Evolutionary conservation across 2,329 filamentous ascomycete species (phyloP).

Genomic region (Exophiala calicioides): DNA sequence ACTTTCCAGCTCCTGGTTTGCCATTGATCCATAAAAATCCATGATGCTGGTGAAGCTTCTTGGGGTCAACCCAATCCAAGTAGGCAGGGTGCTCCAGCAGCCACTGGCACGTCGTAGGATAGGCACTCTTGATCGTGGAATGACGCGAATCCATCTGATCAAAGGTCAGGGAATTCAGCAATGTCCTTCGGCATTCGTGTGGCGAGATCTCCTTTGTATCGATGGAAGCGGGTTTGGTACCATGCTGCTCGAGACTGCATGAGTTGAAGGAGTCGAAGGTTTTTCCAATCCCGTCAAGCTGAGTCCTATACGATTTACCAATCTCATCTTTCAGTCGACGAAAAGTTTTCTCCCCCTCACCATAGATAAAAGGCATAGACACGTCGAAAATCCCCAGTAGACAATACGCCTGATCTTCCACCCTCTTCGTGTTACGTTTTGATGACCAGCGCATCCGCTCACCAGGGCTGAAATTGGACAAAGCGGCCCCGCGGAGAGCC

Average conservation of each 20-base stretch:
- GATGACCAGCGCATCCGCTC: constrained; percentile 44
- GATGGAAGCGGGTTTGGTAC: not conserved
- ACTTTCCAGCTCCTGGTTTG: constrained; percentile 47
- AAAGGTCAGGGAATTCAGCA: constrained; percentile 40
- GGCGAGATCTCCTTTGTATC: not conserved
- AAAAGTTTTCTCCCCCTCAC: constrained; percentile 18
- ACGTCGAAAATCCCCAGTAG: constrained; percentile 31
- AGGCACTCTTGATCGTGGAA: constrained; percentile 40
- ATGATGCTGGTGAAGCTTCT: constrained; percentile 27
- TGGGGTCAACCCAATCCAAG: constrained; percentile 40
- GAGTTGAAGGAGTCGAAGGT: not conserved
- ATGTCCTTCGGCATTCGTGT: constrained; percentile 16
- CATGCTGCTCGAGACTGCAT: not conserved
- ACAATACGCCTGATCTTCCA: constrained; percentile 34
- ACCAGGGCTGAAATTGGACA: constrained; percentile 27
- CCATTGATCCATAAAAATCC: constrained; percentile 43
- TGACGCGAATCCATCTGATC: constrained; percentile 44
- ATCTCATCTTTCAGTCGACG: constrained; percentile 20
- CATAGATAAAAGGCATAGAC: constrained; percentile 29
- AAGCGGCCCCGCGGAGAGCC: constrained; percentile 30
- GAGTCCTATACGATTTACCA: constrained; percentile 1
- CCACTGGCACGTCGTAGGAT: constrained; percentile 48
- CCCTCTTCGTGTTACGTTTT: constrained; percentile 35
- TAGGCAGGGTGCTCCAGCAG: constrained; percentile 40
- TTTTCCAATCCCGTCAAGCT: constrained; percentile 7